Percentiles rank a stretch among this genome's conserved stretches.
phyloP scores from a whole-genome alignment of 208 protist species.

The Trypanosoma mega region DNA sequence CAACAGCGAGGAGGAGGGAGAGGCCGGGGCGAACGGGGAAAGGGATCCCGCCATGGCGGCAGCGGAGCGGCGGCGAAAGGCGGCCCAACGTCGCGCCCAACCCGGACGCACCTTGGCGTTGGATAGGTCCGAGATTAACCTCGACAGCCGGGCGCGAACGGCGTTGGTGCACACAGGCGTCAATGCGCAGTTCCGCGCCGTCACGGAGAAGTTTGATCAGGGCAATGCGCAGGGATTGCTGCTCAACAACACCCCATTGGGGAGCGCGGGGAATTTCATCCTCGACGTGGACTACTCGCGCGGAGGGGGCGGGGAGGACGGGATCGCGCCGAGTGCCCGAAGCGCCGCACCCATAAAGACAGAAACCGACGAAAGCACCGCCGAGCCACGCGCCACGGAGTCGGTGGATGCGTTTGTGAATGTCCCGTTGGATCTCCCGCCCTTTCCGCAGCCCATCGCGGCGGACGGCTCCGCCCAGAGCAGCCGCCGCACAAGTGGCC shows the following conservation, averaged over 20 bases:
- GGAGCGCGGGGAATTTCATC: conserved; percentile 76
- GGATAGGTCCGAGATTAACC: conserved; percentile 80
- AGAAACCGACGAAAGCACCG: conserved; percentile 1
- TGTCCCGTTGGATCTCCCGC: conserved; percentile 7
- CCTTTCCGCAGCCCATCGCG: not conserved
- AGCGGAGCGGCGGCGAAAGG: conserved; percentile 22
- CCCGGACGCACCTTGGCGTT: conserved; percentile 71
- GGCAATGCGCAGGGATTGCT: conserved; percentile 86
- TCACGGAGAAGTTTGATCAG: conserved; percentile 91
- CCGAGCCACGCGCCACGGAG: too few relatives aligned
- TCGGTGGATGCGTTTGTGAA: not conserved
- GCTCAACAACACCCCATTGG: conserved; percentile 82
- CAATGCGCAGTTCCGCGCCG: conserved; percentile 86
- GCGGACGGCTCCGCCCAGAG: not conserved
- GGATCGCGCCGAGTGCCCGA: conserved; percentile 2
- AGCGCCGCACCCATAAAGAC: not conserved
- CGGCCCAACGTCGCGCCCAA: conserved; percentile 20
- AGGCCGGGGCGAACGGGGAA: conserved; percentile 26
- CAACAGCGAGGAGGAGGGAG: conserved; percentile 29
- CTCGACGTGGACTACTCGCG: conserved; percentile 83
- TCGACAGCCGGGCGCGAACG: conserved; percentile 66
- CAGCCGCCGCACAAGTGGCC: conserved; percentile 8
- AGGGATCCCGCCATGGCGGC: conserved; percentile 12
- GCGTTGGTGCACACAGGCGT: conserved; percentile 74
- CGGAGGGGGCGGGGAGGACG: conserved; percentile 23